Percentiles rank a stretch among this genome's conserved stretches.
phyloP scores from a whole-genome alignment of 805 yeast species.

The Saccharomycopsis fodiens region DNA sequence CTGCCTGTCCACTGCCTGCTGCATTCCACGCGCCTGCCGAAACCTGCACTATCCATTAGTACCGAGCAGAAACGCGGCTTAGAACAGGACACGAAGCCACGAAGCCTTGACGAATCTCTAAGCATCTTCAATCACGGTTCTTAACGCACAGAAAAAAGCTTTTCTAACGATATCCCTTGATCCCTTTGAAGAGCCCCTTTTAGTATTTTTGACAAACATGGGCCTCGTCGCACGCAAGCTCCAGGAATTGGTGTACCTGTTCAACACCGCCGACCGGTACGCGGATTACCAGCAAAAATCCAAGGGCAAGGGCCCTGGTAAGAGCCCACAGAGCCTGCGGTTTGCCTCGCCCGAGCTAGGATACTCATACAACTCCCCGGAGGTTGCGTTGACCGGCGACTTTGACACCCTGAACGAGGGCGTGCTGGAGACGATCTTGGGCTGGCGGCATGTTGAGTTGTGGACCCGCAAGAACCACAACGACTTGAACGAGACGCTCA shows the following conservation, averaged over 20 bases:
- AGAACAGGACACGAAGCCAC: no score
- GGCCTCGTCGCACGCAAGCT: conserved; percentile 30
- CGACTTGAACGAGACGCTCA: conserved; percentile 72
- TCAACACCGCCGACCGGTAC: conserved; percentile 61
- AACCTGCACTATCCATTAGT: no score
- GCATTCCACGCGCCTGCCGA: no score
- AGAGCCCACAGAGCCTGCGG: not conserved
- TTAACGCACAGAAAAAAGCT: no score
- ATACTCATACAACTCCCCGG: conserved; percentile 27
- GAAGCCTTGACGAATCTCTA: no score
- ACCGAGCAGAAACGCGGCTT: no score
- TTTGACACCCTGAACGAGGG: conserved; percentile 25
- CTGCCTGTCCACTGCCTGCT: no score
- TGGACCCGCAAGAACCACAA: conserved; percentile 78
- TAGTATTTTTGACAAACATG: conserved; percentile 13
- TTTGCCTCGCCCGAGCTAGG: conserved; percentile 20
- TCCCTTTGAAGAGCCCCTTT: no score
- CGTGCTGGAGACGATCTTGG: conserved; percentile 65
- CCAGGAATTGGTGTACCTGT: conserved; percentile 54
- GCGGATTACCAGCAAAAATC: conserved; percentile 48
- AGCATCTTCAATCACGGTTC: no score
- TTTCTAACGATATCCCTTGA: no score
- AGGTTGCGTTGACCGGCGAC: conserved; percentile 24
- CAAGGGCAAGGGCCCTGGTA: not conserved
- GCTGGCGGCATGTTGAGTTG: conserved; percentile 84